Base-by-base conservation (phyloP, 2,329 filamentous ascomycete genomes). In the Cadophora malorum region DNA sequence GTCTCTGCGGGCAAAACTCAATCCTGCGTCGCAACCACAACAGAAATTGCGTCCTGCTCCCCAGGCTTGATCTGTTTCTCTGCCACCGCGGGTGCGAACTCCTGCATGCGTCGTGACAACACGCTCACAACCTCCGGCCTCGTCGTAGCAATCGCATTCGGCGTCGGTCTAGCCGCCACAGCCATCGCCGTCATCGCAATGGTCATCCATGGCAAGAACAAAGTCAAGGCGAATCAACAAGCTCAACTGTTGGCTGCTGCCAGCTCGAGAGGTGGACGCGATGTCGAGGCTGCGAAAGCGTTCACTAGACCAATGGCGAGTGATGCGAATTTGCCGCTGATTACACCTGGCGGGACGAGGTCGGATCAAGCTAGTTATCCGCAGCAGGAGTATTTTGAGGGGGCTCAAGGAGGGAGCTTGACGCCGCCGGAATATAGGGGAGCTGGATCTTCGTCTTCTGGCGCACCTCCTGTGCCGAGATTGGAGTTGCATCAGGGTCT, bases 21-120 rank as follows among this genome's bases (percentile, higher is more conserved):
- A 9, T 55, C 62, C 25, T 75, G 73, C 66, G 23, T 58, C 6
- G n/a, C 69, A n/a, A 71, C 68, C 2, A 67, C 68, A 1, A 65
- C 69, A 4, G 63, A 63, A 6, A 65, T 67, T 16, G 50, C 68
- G 1, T 69, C 69, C 28, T 76, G 74, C 65, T 65, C 67, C 3
- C 58, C 71, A n/a, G 72, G 69, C 6, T 56, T 67, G 14, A 68
- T 74, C 21, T 76, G 74, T 66, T 72, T 70, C 47, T 53, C 58
- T 4, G 59, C 67, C 23, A 47, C 59, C 3, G 53, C 61, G 6
- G 67, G 70, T 33, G 55, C 58, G 4, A 56, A 64, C 10, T 31
- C 62, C 19, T 76, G 74, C 68, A 74, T 74, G 71, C 64, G 62
- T n/a, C 70, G 67, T 28, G 49, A 74, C 9, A 59, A 74, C 58